Evolutionary conservation across 441 rosid species (phyloP).

Genomic region (Erodium chrysanthum): DNA sequence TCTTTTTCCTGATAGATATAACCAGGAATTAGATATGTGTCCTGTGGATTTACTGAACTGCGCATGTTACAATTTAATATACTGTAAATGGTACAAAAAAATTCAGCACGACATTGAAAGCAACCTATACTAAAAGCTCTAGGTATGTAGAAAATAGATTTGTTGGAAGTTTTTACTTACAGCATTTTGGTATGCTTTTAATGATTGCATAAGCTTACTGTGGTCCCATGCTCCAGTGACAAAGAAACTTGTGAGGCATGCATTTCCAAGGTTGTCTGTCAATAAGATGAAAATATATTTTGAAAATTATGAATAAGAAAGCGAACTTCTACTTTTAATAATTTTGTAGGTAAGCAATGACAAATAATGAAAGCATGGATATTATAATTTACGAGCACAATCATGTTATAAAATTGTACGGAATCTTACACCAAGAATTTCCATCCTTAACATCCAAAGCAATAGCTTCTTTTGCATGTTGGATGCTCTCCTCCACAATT

Average conservation of each 20-base stretch:
- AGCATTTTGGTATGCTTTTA: conserved; percentile 72
- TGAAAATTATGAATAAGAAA: conserved; percentile 3
- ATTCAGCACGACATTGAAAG: background rate
- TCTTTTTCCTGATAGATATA: conserved; percentile 51
- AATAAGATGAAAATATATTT: conserved; percentile 15
- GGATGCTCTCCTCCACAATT: conserved; percentile 54
- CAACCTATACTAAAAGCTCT: background rate
- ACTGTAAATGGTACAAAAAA: background rate
- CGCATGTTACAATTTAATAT: background rate
- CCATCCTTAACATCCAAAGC: conserved; percentile 72
- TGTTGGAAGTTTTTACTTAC: conserved; percentile 28
- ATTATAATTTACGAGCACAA: background rate
- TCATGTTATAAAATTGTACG: background rate
- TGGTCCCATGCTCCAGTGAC: conserved; percentile 64
- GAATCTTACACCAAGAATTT: conserved; percentile 61
- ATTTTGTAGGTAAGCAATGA: background rate
- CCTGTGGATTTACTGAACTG: background rate
- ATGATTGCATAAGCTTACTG: conserved; percentile 48
- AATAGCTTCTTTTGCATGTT: conserved; percentile 65
- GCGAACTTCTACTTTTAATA: background rate
- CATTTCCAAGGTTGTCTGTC: conserved; percentile 69
- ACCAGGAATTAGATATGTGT: conserved; percentile 12
- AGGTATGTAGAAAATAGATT: conserved; percentile 1
- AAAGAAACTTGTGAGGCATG: conserved; percentile 57
- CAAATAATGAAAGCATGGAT: too few species aligned